Evolutionary conservation across 108 stramenopile species (phyloP).

Genomic region (Schizochytrium sp.): DNA sequence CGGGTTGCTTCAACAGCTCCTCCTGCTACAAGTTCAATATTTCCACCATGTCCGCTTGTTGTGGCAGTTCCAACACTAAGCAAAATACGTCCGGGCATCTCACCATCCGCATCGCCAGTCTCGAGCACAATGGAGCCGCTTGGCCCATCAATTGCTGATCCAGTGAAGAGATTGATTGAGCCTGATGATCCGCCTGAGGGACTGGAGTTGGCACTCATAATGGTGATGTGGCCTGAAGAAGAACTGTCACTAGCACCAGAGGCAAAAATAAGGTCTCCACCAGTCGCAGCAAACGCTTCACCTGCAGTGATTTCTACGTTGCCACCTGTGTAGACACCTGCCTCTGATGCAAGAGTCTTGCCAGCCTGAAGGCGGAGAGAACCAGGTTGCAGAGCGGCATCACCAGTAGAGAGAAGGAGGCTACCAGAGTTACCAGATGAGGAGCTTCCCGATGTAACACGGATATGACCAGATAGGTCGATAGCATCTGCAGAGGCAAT

Average conservation of each 20-base stretch:
- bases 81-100: slow-evolving; percentile 15
- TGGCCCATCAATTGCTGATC: slow-evolving; percentile 64
- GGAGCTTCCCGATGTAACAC: slow-evolving; percentile 61
- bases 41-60: slow-evolving; percentile 57
- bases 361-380: slow-evolving; percentile 27
- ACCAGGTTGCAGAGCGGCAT: neutral
- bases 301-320: neutral
- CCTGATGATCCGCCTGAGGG: neutral
- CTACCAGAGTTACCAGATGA: slow-evolving; percentile 3
- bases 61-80: slow-evolving; percentile 63
- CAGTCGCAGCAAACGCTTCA: neutral
- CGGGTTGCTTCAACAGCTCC: slow-evolving; percentile 14
- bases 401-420: slow-evolving; percentile 1
- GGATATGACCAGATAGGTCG: slow-evolving; percentile 63
- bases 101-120: slow-evolving; percentile 38
- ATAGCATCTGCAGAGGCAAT: slow-evolving; percentile 63
- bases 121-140: slow-evolving; percentile 67
- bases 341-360: neutral
- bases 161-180: slow-evolving; percentile 58
- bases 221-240: slow-evolving; percentile 42
- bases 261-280: slow-evolving; percentile 33
- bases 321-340: neutral
- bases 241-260: slow-evolving; percentile 22
- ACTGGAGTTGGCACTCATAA: neutral
- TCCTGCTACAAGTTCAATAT: slow-evolving; percentile 42